Evolutionary conservation across 2,329 filamentous ascomycete species (phyloP).

Genomic region (Zymoseptoria crescenta): DNA sequence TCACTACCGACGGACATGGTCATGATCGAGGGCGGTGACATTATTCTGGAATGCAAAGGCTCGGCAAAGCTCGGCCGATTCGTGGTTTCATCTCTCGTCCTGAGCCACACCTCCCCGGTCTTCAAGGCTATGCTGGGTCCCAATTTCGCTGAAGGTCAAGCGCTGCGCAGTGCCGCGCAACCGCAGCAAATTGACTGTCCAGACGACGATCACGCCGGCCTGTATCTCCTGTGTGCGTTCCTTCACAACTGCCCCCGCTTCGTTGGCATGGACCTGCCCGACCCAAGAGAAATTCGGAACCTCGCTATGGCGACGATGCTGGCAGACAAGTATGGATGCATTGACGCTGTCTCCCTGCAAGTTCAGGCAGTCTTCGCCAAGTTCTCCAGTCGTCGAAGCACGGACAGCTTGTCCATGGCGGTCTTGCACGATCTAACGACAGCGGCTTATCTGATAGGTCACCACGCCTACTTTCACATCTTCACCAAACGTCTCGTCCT

Average conservation of each 20-base stretch:
- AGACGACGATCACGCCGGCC: not conserved
- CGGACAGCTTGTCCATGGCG: not conserved
- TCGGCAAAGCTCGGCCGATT: not conserved
- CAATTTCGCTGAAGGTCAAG: not conserved
- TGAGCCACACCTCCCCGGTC: not conserved
- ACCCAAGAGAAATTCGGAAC: not conserved
- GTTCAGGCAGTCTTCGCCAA: not conserved
- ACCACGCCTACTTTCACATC: not conserved
- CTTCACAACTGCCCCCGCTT: not conserved
- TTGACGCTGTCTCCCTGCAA: not conserved
- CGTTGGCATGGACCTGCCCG: not conserved
- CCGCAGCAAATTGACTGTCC: not conserved
- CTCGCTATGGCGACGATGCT: not conserved
- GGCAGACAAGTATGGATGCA: not conserved
- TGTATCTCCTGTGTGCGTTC: not conserved
- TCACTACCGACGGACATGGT: not conserved
- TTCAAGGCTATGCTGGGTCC: conserved; percentile 1
- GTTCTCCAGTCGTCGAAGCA: not conserved
- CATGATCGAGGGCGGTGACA: not conserved
- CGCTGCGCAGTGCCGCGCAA: not conserved
- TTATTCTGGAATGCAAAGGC: not conserved
- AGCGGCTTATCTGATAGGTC: not conserved
- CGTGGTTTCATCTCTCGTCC: conserved; percentile 1
- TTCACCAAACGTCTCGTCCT: conserved; percentile 2
- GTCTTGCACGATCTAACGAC: not conserved